These are phyloP conservation scores for Zoysia japonica DNA, from an alignment of 176 grass and related monocot species.

Conservation along the genomic window DNA sequence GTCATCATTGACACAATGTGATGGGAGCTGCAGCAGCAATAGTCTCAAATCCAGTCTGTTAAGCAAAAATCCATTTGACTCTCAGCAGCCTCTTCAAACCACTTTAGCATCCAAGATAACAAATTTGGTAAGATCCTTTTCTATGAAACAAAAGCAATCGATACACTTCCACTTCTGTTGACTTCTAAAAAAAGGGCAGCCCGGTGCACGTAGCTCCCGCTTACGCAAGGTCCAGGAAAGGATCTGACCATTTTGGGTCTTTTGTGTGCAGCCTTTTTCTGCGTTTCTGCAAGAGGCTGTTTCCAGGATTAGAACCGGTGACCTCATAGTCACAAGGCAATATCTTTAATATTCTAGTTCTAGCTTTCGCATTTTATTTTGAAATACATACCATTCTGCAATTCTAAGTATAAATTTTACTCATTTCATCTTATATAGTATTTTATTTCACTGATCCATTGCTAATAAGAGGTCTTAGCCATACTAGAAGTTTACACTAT, in stretches of 20 bases:
- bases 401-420: neutral
- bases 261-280: no score
- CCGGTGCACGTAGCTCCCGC: no score
- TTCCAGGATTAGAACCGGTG: no score
- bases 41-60: conserved; percentile 50
- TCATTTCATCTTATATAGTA: neutral
- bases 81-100: conserved; percentile 63
- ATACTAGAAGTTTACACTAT: neutral
- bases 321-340: neutral
- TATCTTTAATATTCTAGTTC: neutral
- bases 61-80: conserved; percentile 56
- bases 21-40: conserved; percentile 48
- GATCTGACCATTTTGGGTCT: no score
- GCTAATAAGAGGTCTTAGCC: neutral
- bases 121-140: conserved; percentile 74
- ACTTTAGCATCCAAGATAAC: conserved; percentile 86
- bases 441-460: neutral
- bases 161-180: neutral
- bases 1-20: conserved; percentile 33
- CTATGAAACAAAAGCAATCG: conserved; percentile 12
- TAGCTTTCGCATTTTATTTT: neutral
- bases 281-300: no score
- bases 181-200: no score
- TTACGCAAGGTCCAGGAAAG: no score
- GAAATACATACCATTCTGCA: conserved; percentile 2